Evolutionary conservation across 1,284 basidiomycete genomes (phyloP).

Genomic region (Dichomitus squalens): DNA sequence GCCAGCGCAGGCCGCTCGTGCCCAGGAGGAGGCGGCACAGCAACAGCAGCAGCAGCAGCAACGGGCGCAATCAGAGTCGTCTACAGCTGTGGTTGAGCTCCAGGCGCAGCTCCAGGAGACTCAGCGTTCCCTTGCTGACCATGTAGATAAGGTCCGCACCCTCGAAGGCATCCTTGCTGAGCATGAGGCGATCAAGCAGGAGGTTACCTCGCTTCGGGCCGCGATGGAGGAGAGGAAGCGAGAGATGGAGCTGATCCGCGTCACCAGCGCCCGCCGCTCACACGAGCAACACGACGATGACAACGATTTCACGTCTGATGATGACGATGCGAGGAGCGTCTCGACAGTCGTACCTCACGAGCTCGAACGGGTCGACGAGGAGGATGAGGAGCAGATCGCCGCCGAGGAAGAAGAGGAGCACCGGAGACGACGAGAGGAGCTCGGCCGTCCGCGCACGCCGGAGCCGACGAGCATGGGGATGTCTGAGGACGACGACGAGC

Average conservation of each 20-base stretch:
- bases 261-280: constrained; percentile 27
- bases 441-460: constrained; percentile 72
- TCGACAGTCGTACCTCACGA: constrained; percentile 65
- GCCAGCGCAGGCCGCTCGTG: constrained; percentile 47
- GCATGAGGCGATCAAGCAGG: constrained; percentile 84
- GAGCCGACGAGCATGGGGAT: constrained; percentile 75
- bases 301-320: constrained; percentile 42
- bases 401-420: constrained; percentile 49
- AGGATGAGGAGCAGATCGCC: constrained; percentile 65
- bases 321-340: constrained; percentile 62
- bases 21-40: constrained; percentile 30
- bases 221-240: constrained; percentile 64
- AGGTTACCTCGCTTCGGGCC: constrained; percentile 74
- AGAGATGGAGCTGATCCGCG: constrained; percentile 34
- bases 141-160: constrained; percentile 85
- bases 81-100: constrained; percentile 60
- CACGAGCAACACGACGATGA: constrained; percentile 37
- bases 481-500: constrained; percentile 47
- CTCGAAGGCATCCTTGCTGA: constrained; percentile 86
- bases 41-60: constrained; percentile 9
- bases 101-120: constrained; percentile 88
- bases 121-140: constrained; percentile 75
- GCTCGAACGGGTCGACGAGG: constrained; percentile 75
- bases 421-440: constrained; percentile 54
- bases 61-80: constrained; percentile 31